A percentile compares a stretch with the other conserved stretches of the same genome.
phyloP scores from a whole-genome alignment of 768 basidiomycete genomes.

The Rubroboletus satanas region DNA sequence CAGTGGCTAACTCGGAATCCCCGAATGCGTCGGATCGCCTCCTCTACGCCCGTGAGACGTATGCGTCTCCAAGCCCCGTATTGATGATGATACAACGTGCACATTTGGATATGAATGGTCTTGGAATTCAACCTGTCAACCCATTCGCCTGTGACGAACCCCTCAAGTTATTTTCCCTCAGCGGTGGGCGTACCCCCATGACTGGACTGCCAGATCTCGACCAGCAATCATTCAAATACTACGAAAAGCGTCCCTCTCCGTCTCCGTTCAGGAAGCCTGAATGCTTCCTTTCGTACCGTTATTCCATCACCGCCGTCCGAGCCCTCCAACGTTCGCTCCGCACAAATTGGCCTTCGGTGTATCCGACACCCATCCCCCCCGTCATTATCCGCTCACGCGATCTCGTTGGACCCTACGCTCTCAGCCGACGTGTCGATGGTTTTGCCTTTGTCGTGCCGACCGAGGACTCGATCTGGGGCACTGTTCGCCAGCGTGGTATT shows the following conservation, averaged over 20 bases:
- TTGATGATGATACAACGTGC: conserved; percentile 12
- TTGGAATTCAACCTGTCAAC: background rate
- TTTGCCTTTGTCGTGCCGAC: conserved; percentile 6
- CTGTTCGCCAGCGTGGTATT: conserved; percentile 13
- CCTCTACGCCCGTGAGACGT: background rate
- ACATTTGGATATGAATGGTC: background rate
- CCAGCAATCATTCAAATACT: conserved; percentile 7
- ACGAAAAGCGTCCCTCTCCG: background rate
- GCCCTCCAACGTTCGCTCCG: conserved; percentile 9
- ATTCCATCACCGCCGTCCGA: conserved; percentile 8
- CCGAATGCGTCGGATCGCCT: background rate
- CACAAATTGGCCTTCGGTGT: conserved; percentile 3
- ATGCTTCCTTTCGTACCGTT: background rate
- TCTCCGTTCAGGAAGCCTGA: background rate
- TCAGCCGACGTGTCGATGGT: conserved; percentile 3
- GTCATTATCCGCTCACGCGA: conserved; percentile 19
- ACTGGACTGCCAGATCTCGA: conserved; percentile 5
- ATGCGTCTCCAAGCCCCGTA: conserved; percentile 15
- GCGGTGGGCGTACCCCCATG: background rate
- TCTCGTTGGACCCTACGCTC: conserved; percentile 1
- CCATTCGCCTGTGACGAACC: background rate
- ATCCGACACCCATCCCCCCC: conserved; percentile 20
- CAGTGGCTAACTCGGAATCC: too few relatives aligned
- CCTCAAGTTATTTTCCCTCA: conserved; percentile 5
- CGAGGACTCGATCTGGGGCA: conserved; percentile 13